Base-by-base conservation (phyloP, 2,329 filamentous ascomycete genomes). In the Chlorencoelia australis region DNA sequence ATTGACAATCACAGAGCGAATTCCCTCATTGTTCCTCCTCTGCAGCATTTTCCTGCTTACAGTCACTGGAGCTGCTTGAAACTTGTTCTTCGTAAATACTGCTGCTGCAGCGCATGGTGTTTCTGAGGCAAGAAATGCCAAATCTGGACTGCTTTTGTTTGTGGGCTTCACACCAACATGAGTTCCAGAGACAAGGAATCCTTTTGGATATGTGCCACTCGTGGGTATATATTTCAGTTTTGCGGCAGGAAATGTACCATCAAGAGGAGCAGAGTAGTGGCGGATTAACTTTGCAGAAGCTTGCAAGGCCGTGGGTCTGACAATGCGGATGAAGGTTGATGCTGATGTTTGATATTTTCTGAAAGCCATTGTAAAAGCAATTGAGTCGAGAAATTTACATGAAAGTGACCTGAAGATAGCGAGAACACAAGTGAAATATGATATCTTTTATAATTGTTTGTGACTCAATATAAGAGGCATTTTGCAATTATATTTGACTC, bases 21-120 rank as follows among this genome's bases (percentile, higher is more conserved):
- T 71, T 1, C 82, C 84, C 9, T 71, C 59, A 40, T 85, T 82
- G 31, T 69, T 65, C 48, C 75, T 74, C 46, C 67, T 68, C 56
- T 76, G 68, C 22, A 94, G 64, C 42, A 88, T 74, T 39, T 80
- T 69, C 45, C 78, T 71, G 59, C 82, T 89, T 43, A 94, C 82
- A 19, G 84, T 86, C 29, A 98, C 89, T 4, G 91, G 91, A 8
- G 91, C 91, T 13, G 91, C 91, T 62, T 95, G 88, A 65, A 98
- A 98, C 61, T 89, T 88, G 67, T 98, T 98, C 61, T 87, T 93
- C 37, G 91, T 98, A 65, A 96, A 95, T 30, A 96, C 88, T 5
- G 87, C 91, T 1, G 88, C 86, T 7, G 82, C 88, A 5, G 84
- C 73, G 60, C 87, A 95, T 37, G 88, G 86, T 35, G 70, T 71